A percentile compares a stretch with the other conserved stretches of the same genome.
Conservation (phyloP, 1,284 basidiomycete genomes). For the Wolfiporia cocos region DNA sequence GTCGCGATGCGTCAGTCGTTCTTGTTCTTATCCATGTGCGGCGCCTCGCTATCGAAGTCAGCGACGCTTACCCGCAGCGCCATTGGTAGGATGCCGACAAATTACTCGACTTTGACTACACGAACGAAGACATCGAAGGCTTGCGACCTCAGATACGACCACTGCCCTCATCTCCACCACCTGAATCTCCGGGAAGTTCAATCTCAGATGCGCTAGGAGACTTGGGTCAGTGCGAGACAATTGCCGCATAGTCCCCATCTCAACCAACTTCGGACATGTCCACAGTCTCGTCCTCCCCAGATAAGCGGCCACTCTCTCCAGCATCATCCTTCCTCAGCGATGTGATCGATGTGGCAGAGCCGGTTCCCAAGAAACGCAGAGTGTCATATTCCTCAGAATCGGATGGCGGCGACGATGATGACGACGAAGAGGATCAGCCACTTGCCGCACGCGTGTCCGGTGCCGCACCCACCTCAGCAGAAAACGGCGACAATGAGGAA, state of each 20-base stretch:
- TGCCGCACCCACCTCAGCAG: slow-evolving; percentile 12
- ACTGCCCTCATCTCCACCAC: slow-evolving; percentile 39
- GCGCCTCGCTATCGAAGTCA: no score
- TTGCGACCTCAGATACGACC: slow-evolving; percentile 69
- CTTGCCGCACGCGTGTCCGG: slow-evolving; percentile 45
- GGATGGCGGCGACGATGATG: slow-evolving; percentile 32
- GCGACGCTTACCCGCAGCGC: no score
- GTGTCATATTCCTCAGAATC: slow-evolving; percentile 26
- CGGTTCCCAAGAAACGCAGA: slow-evolving; percentile 27
- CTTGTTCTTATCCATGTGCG: no score
- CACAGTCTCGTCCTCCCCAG: slow-evolving; percentile 26
- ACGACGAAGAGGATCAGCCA: slow-evolving; percentile 58
- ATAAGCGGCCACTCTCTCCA: slow-evolving; percentile 41
- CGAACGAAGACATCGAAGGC: slow-evolving; percentile 62
- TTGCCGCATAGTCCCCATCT: not conserved
- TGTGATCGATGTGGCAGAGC: slow-evolving; percentile 26
- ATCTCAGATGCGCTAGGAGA: slow-evolving; percentile 26
- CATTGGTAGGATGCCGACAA: slow-evolving; percentile 61
- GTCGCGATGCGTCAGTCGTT: no score
- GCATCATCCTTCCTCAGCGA: slow-evolving; percentile 45
- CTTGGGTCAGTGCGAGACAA: slow-evolving; percentile 23
- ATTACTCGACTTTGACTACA: slow-evolving; percentile 74
- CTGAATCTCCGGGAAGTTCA: slow-evolving; percentile 40
- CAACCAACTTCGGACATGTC: slow-evolving; percentile 7
- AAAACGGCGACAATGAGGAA: slow-evolving; percentile 8